Conservation (phyloP, 192 early-diverging fungal species). For the Backusella westeae region DNA sequence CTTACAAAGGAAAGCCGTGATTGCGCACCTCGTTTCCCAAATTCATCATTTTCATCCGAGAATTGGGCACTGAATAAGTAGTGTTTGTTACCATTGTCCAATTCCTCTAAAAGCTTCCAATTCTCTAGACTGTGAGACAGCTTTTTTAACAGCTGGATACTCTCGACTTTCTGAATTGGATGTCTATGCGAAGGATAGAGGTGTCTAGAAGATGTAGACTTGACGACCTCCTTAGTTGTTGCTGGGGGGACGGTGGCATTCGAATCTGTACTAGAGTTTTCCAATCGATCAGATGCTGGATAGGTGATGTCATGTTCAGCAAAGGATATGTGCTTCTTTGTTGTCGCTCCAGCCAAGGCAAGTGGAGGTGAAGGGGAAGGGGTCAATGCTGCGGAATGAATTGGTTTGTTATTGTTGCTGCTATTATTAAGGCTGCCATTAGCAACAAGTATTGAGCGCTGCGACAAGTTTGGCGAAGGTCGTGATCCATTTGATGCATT, state of each 20-base stretch:
- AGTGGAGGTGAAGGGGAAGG: neutral
- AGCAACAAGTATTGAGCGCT: constrained; percentile 10
- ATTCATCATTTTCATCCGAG: constrained; percentile 24
- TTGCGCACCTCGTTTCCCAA: constrained; percentile 14
- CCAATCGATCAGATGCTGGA: constrained; percentile 15
- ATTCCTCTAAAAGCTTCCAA: constrained; percentile 38
- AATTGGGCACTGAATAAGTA: constrained; percentile 35
- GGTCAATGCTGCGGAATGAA: neutral
- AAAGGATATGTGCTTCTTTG: constrained; percentile 36
- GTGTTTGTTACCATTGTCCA: constrained; percentile 39
- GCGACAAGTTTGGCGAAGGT: constrained; percentile 11
- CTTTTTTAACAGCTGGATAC: constrained; percentile 38
- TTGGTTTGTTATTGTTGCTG: neutral
- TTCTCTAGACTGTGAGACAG: constrained; percentile 36
- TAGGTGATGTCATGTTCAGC: constrained; percentile 27
- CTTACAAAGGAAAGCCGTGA: constrained; percentile 37
- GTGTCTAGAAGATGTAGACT: neutral
- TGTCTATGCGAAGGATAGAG: constrained; percentile 21
- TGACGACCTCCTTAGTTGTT: too few species aligned
- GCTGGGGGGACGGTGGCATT: neutral
- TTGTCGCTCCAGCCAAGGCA: neutral
- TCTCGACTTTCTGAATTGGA: constrained; percentile 13
- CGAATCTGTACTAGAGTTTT: neutral
- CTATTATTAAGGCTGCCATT: neutral
- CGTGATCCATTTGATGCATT: constrained; percentile 5